These are phyloP conservation scores for Helotiales sp. DNA, from an alignment of 2,329 filamentous ascomycete species.

Conservation along the genomic window DNA sequence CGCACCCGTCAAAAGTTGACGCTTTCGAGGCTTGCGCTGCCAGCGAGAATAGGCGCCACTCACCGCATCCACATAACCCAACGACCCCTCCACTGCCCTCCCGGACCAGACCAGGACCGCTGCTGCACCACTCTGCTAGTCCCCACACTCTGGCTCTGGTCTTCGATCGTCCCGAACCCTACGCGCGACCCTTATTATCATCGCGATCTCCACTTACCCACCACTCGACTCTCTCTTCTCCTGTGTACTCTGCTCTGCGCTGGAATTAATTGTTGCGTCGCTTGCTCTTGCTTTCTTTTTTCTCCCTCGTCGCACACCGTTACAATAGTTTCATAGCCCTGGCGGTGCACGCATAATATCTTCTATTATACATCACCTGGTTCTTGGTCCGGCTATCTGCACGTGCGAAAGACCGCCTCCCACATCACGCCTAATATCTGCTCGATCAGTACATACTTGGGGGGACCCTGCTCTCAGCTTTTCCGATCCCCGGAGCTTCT, in stretches of 20 bases:
- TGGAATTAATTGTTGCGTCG: conserved; percentile 20
- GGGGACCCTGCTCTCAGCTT: conserved; percentile 11
- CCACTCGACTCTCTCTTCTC: conserved; percentile 14
- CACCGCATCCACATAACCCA: conserved; percentile 18
- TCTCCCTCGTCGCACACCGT: neutral
- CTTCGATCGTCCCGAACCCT: conserved; percentile 19
- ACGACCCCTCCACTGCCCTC: conserved; percentile 17
- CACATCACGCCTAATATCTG: conserved; percentile 21
- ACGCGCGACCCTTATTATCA: conserved; percentile 25
- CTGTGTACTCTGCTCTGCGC: neutral
- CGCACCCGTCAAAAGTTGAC: neutral
- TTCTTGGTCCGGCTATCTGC: conserved; percentile 11
- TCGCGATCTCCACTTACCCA: conserved; percentile 4
- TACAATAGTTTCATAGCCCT: conserved; percentile 29
- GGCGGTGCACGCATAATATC: conserved; percentile 26
- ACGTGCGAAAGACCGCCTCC: conserved; percentile 26
- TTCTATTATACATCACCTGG: conserved; percentile 19
- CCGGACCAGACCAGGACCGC: conserved; percentile 17
- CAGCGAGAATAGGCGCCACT: conserved; percentile 23
- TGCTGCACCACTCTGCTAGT: conserved; percentile 23
- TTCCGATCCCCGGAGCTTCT: conserved; percentile 9
- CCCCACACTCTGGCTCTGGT: conserved; percentile 26
- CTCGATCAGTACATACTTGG: conserved; percentile 6
- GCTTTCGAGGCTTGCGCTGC: conserved; percentile 24
- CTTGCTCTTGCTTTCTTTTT: conserved; percentile 16